Base-by-base conservation (phyloP, 352 stramenopile species). In the Globisporangium perplexum region DNA sequence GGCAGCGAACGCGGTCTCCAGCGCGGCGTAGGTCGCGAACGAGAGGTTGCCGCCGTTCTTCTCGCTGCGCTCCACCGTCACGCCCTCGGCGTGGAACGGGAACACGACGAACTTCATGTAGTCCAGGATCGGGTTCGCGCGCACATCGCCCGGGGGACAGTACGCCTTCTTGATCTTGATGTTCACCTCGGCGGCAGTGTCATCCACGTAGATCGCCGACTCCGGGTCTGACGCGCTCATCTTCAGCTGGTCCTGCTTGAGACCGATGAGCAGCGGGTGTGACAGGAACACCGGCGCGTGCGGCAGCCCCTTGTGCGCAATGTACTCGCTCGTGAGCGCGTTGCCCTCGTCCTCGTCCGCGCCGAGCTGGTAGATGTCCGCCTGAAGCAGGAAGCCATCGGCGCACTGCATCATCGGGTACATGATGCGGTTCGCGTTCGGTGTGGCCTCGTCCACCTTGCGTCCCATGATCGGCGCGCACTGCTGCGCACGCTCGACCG, bases 91-190 rank as follows among this genome's bases (percentile, higher is more conserved):
- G 55, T 87, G 61, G 48, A 93, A 69, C 52, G 85, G 86, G 57
- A 99, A 97, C 50, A 99, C 92, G 53, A 99, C 80, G 64, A 97
- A 77, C 68, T 98, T 88, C 76, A 98, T 96, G 79, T 98, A 98
- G 66, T 98, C 94, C 26, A 99, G 71, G 53, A 97, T 95, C 43
- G 96, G 96, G 77, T 99, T 99, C 28, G 70, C 78, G 47, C 88
- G 62, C 55, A 96, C 77, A 43, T 96, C 77, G 20, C 83, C 86
- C 1, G 84, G 87, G 23, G 90, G 95, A 57, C 97, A 99, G 69
- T 98, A 99, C 11, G 96, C 96, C 71, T 99, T 99, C 72, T 99
- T 99, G 67, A 99, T 96, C 75, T 99, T 99, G 54, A 81, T 85
- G 69, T 98, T 98, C 49, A 98, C 88, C 62, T 98, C 93, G 7